These are phyloP conservation scores for Beauveria australis DNA, from an alignment of 2,329 filamentous ascomycete species.

Conservation along the genomic window DNA sequence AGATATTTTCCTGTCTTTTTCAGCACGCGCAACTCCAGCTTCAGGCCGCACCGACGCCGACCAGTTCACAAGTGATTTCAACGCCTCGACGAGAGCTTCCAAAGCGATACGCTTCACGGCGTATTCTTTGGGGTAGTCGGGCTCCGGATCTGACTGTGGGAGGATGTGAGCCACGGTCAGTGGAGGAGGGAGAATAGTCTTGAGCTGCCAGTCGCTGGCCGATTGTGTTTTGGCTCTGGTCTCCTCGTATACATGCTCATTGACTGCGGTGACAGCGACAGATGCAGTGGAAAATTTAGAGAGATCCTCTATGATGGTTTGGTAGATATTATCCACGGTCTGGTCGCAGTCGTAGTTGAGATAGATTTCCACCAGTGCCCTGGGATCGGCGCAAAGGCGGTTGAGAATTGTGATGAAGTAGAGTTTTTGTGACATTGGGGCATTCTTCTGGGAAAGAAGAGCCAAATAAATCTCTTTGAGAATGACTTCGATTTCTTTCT, in stretches of 20 bases:
- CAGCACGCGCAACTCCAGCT: constrained; percentile 19
- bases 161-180: constrained; percentile 71
- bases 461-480: constrained; percentile 95
- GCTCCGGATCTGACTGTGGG: constrained; percentile 50
- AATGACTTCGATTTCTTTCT: constrained; percentile 98
- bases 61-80: constrained; percentile 90
- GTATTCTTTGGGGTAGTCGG: constrained; percentile 79
- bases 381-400: constrained; percentile 74
- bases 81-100: constrained; percentile 78
- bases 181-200: constrained; percentile 76
- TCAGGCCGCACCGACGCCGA: constrained; percentile 60
- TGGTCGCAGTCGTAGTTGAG: constrained; percentile 97
- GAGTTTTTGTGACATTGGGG: constrained; percentile 83
- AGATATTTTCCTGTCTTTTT: constrained; percentile 30
- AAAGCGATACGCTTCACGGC: constrained; percentile 83
- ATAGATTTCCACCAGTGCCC: constrained; percentile 88
- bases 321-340: constrained; percentile 94
- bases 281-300: constrained; percentile 78
- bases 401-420: constrained; percentile 83
- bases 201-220: constrained; percentile 74
- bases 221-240: constrained; percentile 54
- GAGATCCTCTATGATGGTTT: constrained; percentile 87
- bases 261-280: constrained; percentile 62
- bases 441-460: constrained; percentile 78
- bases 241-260: constrained; percentile 85